Conservation (phyloP, 768 basidiomycete species). For the Lactarius sanguifluus region DNA sequence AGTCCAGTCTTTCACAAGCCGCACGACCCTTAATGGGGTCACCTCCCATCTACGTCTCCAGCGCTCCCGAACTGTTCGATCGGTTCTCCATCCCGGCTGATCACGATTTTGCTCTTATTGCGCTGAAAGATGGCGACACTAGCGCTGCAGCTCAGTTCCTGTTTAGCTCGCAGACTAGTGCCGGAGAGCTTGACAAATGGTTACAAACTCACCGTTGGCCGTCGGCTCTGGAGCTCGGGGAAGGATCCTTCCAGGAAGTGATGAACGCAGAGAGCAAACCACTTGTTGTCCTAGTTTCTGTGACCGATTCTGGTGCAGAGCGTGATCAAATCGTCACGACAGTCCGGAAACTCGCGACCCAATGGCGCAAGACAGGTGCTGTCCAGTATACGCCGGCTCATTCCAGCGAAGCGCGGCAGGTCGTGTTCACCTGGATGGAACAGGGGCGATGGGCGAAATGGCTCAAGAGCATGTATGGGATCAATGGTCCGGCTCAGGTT, state of each 20-base stretch:
- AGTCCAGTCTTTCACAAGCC: constrained; percentile 59
- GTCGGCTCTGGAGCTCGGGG: constrained; percentile 67
- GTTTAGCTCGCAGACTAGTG: constrained; percentile 26
- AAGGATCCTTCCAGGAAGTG: constrained; percentile 77
- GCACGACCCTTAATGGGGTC: constrained; percentile 50
- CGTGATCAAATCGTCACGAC: constrained; percentile 46
- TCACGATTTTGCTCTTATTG: constrained; percentile 63
- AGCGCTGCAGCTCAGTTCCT: constrained; percentile 48
- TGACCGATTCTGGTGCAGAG: constrained; percentile 35
- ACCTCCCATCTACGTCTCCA: constrained; percentile 48
- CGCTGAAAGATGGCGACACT: constrained; percentile 59
- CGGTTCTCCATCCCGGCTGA: constrained; percentile 35
- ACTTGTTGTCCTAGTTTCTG: constrained; percentile 74
- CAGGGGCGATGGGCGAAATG: constrained; percentile 78
- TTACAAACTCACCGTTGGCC: constrained; percentile 71
- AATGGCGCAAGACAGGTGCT: constrained; percentile 55
- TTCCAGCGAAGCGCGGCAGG: constrained; percentile 42
- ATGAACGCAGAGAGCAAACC: constrained; percentile 80
- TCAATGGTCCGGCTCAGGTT: constrained; percentile 46
- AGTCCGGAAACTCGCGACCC: constrained; percentile 52
- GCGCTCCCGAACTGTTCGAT: constrained; percentile 36
- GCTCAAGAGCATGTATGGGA: constrained; percentile 90
- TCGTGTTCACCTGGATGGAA: constrained; percentile 92
- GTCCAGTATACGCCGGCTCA: constrained; percentile 29
- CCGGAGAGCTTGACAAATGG: constrained; percentile 43